Base-by-base conservation (phyloP, 495 filamentous ascomycete species). In the Aspergillus campestris region DNA sequence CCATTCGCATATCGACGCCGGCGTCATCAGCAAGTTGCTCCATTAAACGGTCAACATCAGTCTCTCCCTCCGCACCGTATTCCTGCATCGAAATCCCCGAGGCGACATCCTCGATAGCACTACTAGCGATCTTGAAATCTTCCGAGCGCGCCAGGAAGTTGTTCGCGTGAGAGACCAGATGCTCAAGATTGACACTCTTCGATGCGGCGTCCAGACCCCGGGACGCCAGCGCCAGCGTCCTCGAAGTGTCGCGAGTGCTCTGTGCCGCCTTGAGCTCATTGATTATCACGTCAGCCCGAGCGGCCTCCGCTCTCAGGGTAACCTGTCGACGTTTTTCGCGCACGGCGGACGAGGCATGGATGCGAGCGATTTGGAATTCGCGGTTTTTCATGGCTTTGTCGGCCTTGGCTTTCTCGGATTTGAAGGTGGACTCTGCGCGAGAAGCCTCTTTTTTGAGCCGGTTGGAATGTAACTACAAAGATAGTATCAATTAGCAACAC, bases 291-390 rank as follows among this genome's bases (percentile, higher is more conserved):
- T 73, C 70, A 31, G 70, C 67, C 6, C 70, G 65, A 9, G 70
- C 70, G 7, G 70, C 70, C 56, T 73, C 70, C 5, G 65, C 62
- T 53, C 58, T 64, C 10, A 73, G 60, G 4, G 62, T 66, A 6
- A 73, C 67, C 40, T 73, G 70, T 42, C 70, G 62, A 29, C 64
- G 61, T 40, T 73, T 73, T 46, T 73, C 67, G 47, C 67, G 68
- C n/a, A 73, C 61, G 13, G 70, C 70, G 12, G 63, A 68, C 27
- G 60, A 61, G 42, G 70, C 70, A 55, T 73, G 70, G 56, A 73
- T 73, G 32, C 70, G 67, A 43, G 70, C 70, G 52, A 73, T 73
- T 45, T 73, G 66, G 52, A 73, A 73, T 53, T 73, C 70, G 40
- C 58, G 67, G 49, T 69, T 67, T 45, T 71, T 71, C 70, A 73